phyloP scores from a whole-genome alignment of 345 rosid genomes.

The Crucihimalaya himalaica region DNA sequence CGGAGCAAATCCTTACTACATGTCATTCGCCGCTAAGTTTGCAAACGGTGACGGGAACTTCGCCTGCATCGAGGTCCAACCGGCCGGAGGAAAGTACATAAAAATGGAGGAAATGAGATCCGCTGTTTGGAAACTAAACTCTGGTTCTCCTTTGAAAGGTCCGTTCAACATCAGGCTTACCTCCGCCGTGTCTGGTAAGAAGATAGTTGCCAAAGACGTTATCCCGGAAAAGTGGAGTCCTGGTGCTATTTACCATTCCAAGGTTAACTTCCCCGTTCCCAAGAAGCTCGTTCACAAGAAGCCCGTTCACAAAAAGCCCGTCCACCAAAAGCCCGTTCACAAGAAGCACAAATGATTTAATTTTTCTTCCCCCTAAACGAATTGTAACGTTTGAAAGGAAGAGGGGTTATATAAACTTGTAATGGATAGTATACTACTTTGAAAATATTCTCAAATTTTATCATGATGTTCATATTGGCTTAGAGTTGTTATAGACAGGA shows the following conservation, averaged over 20 bases:
- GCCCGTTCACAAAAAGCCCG: neutral
- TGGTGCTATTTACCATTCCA: conserved; percentile 57
- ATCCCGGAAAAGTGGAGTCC: conserved; percentile 68
- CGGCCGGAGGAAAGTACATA: conserved; percentile 49
- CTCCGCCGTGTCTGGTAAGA: conserved; percentile 35
- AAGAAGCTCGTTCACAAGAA: neutral
- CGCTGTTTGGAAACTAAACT: conserved; percentile 60
- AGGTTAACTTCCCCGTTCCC: conserved; percentile 45
- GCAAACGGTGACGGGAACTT: conserved; percentile 70
- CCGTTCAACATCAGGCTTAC: conserved; percentile 65
- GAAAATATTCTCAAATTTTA: neutral
- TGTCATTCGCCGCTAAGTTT: conserved; percentile 50
- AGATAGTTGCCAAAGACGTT: conserved; percentile 46
- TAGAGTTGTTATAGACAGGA: conserved; percentile 5
- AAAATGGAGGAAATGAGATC: conserved; percentile 71
- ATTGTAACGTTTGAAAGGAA: conserved; percentile 12
- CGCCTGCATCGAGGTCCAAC: conserved; percentile 48
- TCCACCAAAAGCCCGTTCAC: too few relatives aligned
- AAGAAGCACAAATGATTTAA: conserved; percentile 13
- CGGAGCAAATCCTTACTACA: conserved; percentile 65
- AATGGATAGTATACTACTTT: conserved; percentile 17
- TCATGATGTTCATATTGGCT: conserved; percentile 11
- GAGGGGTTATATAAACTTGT: neutral
- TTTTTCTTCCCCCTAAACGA: neutral
- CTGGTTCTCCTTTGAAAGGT: conserved; percentile 47